phyloP scores from a whole-genome alignment of 805 yeast species.

The Cyberlindnera maritima region DNA sequence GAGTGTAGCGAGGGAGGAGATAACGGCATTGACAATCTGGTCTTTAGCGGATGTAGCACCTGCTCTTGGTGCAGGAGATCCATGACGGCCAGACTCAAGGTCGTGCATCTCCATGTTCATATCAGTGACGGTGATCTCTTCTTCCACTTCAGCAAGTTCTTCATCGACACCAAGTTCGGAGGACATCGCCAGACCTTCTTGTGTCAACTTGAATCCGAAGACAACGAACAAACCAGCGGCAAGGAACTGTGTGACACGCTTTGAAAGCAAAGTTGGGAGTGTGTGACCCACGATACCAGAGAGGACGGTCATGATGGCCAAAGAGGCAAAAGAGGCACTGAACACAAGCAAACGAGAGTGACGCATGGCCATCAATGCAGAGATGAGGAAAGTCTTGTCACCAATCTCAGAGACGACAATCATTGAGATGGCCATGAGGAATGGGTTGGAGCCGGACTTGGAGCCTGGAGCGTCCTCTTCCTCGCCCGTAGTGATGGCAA shows the following conservation, averaged over 20 bases:
- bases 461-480: conserved; percentile 6
- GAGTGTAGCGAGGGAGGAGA: conserved; percentile 13
- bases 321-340: conserved; percentile 79
- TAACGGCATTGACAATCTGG: neutral
- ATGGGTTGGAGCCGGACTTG: conserved; percentile 34
- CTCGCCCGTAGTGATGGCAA: neutral
- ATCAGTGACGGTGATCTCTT: conserved; percentile 72
- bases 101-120: conserved; percentile 48
- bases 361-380: conserved; percentile 98
- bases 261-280: conserved; percentile 79
- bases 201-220: conserved; percentile 72
- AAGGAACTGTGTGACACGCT: conserved; percentile 70
- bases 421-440: conserved; percentile 84
- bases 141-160: conserved; percentile 95
- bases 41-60: conserved; percentile 6
- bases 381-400: conserved; percentile 94
- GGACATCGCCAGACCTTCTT: conserved; percentile 82
- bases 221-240: conserved; percentile 82
- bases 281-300: conserved; percentile 93
- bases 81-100: conserved; percentile 45
- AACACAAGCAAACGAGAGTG: conserved; percentile 83
- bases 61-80: neutral
- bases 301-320: conserved; percentile 86
- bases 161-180: conserved; percentile 86
- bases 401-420: conserved; percentile 95